Evolutionary conservation across 202 grass and related monocot species (phyloP), one percentile per base, ranked within the genome.

Genomic region (Elaeis oleifera): DNA sequence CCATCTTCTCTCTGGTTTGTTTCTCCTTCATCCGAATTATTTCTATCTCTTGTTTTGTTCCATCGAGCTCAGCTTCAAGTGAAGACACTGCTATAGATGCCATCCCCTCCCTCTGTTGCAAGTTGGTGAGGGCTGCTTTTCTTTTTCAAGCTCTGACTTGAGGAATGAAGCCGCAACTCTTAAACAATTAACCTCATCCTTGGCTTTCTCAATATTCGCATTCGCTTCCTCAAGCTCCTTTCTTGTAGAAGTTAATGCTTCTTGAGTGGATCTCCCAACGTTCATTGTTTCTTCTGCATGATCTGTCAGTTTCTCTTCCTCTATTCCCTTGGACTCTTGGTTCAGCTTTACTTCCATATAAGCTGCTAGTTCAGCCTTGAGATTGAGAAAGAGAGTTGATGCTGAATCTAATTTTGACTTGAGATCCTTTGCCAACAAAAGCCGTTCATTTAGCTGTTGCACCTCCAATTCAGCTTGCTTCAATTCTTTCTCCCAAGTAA

Each of bases 61-160:
- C 60, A 50, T 85, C 67, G 71, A 96, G 86, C 31, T 96, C 81
- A 23, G 72, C 29, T 76, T 81, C 70, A 27, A 96, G 66, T 50
- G 87, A 78, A 49, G 58, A 23, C 22, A 71, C 50, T 20, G 49
- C 61, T 3, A 48, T 82, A 39, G 60, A 78, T 32, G 87, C 39
- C 74, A 71, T 77, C 19, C 59, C 74, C 79, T 74, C 84, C 70
- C 13, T 78, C 73, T 88, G 68, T 67, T 76, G 71, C 82, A 83
- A 78, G 21, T 55, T 49, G 1, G 51, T 51, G 63, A 90, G 63
- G 49, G 82, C 67, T 49, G 64, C 65, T 88, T 79, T 63, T 82
- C 81, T 62, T 73, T 80, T 18, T 72, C 78, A 32, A 96, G 67
- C 64, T 85, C 64, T 3, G 64, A 76, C 67, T 88, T 76, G 2